These are phyloP conservation scores for Thalassiosira hispida DNA, from an alignment of 352 stramenopile genomes.

Conservation along the genomic window DNA sequence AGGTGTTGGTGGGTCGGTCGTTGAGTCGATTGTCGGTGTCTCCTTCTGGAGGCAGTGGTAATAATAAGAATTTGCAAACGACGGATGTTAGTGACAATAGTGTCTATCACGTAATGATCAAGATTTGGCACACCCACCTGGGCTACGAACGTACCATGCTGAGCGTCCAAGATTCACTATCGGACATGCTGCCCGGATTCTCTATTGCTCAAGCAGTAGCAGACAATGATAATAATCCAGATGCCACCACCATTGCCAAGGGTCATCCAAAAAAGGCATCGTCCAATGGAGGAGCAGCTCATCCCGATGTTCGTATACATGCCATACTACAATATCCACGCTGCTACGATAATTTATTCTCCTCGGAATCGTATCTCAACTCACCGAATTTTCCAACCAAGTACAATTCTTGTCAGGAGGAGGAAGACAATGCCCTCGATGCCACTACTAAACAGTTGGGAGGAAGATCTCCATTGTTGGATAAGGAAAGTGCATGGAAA, in stretches of 20 bases:
- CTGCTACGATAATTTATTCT: constrained; percentile 65
- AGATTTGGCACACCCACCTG: constrained; percentile 82
- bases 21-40: constrained; percentile 14
- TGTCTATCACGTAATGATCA: constrained; percentile 72
- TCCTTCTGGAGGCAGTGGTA: neutral
- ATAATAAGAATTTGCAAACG: neutral
- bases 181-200: constrained; percentile 42
- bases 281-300: neutral
- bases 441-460: constrained; percentile 39
- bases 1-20: constrained; percentile 37
- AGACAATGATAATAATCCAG: neutral
- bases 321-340: constrained; percentile 74
- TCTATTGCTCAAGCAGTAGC: neutral
- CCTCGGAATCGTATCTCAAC: constrained; percentile 8
- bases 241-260: neutral
- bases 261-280: neutral
- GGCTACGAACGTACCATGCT: constrained; percentile 75
- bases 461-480: constrained; percentile 60
- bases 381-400: constrained; percentile 48
- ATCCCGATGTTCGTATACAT: constrained; percentile 53
- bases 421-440: constrained; percentile 61
- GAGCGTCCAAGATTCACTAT: constrained; percentile 63
- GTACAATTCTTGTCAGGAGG: constrained; percentile 75
- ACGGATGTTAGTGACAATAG: neutral
- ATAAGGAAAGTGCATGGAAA: constrained; percentile 74